Evolutionary conservation across 495 filamentous ascomycete species (phyloP).

Genomic region (Mytilinidion resinicola): DNA sequence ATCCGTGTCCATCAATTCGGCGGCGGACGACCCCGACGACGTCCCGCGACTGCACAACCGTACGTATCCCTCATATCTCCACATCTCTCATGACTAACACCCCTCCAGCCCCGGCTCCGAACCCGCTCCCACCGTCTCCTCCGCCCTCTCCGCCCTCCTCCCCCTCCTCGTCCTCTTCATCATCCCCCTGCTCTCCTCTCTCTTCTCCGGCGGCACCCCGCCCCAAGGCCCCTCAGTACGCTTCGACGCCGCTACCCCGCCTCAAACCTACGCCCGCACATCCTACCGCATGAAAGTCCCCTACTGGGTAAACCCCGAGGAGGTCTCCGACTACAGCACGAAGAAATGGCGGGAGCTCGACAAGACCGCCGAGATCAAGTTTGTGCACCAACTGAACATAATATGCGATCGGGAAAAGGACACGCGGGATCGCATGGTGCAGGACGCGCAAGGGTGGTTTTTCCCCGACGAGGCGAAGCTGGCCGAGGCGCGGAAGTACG

Average conservation of each 20-base stretch:
- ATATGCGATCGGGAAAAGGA: conserved; percentile 67
- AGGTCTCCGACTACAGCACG: conserved; percentile 61
- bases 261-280: conserved; percentile 65
- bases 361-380: conserved; percentile 64
- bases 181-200: conserved; percentile 73
- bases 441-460: conserved; percentile 88
- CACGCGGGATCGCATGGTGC: conserved; percentile 55
- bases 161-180: conserved; percentile 85
- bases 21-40: conserved; percentile 33
- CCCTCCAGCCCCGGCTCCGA: conserved; percentile 7
- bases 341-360: conserved; percentile 69
- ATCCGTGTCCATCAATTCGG: conserved; percentile 55
- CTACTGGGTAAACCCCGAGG: conserved; percentile 77
- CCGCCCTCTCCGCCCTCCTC: conserved; percentile 54
- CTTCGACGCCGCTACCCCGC: conserved; percentile 60
- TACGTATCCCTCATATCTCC: too few species aligned
- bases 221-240: conserved; percentile 61
- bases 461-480: conserved; percentile 72
- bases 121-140: conserved; percentile 8
- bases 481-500: conserved; percentile 55
- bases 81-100: too few species aligned
- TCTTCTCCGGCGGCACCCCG: conserved; percentile 57
- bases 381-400: conserved; percentile 55
- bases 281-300: conserved; percentile 64
- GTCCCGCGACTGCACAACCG: conserved; percentile 28